Percentiles rank a stretch among this genome's conserved stretches.
Conservation (phyloP, 1,139 yeast genomes). For the Candida freyschussii region DNA sequence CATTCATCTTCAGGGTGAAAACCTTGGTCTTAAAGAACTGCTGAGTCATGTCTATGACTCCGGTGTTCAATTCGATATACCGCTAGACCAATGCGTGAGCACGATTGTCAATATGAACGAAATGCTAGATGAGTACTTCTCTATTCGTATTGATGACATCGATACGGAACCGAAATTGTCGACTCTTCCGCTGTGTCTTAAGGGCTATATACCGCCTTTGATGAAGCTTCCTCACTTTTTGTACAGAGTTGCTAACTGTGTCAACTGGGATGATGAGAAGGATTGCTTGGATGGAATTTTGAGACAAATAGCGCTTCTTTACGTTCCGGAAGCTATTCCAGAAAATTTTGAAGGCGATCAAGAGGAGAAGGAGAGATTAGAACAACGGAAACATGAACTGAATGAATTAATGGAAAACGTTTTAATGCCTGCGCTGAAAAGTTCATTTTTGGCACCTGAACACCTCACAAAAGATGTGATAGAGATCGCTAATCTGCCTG, state of each 20-base stretch:
- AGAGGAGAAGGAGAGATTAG: constrained; percentile 14
- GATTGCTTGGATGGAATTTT: constrained; percentile 62
- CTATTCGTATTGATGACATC: constrained; percentile 37
- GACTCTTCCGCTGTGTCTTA: constrained; percentile 64
- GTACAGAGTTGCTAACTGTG: constrained; percentile 50
- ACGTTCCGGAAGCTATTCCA: constrained; percentile 58
- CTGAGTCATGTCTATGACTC: constrained; percentile 8
- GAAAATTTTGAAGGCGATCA: constrained; percentile 22
- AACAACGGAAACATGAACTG: constrained; percentile 22
- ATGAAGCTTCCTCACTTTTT: constrained; percentile 65
- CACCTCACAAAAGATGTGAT: constrained; percentile 50
- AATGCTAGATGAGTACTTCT: constrained; percentile 81
- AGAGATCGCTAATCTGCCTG: constrained; percentile 90
- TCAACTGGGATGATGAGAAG: constrained; percentile 65
- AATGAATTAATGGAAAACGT: constrained; percentile 46
- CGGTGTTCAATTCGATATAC: constrained; percentile 20
- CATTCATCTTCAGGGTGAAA: constrained; percentile 35
- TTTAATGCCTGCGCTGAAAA: constrained; percentile 64
- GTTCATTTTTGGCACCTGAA: constrained; percentile 61
- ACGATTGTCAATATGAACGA: constrained; percentile 49
- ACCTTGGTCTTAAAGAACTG: constrained; percentile 18
- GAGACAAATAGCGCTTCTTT: constrained; percentile 64
- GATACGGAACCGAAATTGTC: constrained; percentile 33
- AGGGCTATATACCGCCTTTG: constrained; percentile 57
- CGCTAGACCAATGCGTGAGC: constrained; percentile 23